Conservation (phyloP, 1,284 basidiomycete species). For the Mycena sp. region DNA sequence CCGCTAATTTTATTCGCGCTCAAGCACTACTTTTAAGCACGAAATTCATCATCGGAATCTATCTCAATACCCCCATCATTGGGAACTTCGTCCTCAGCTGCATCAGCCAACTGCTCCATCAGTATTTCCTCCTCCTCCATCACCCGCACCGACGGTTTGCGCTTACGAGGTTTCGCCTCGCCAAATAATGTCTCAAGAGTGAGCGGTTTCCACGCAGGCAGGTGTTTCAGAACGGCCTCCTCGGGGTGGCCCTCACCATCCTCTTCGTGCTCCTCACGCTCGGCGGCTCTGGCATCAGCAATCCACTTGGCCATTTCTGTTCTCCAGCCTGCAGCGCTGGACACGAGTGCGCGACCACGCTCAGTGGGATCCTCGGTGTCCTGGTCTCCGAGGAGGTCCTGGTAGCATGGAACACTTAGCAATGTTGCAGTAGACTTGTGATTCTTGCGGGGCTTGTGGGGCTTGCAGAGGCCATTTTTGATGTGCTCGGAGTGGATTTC, state of each 20-base stretch:
- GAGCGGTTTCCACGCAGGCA: not conserved
- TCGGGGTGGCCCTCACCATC: too few species aligned
- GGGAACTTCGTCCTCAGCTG: not conserved
- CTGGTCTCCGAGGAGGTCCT: slow-evolving; percentile 28
- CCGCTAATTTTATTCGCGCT: not conserved
- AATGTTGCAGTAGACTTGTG: slow-evolving; percentile 27
- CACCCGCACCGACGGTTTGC: not conserved
- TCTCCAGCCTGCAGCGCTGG: too few species aligned
- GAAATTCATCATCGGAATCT: not conserved
- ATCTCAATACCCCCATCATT: not conserved
- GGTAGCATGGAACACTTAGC: slow-evolving; percentile 31
- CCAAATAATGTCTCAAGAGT: not conserved
- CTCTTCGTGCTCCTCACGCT: not conserved
- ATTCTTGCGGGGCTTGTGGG: slow-evolving; percentile 21
- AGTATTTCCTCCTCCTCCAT: not conserved
- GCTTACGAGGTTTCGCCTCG: not conserved
- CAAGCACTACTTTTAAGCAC: not conserved
- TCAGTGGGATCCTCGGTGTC: too few species aligned
- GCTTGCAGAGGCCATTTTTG: slow-evolving; percentile 21
- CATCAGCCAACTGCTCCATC: not conserved
- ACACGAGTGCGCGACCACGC: too few species aligned
- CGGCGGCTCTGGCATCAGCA: slow-evolving; percentile 4
- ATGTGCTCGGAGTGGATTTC: too few species aligned
- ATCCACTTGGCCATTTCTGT: slow-evolving; percentile 30
- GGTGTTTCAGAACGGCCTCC: too few species aligned